Evolutionary conservation across 192 early-diverging fungal genomes (phyloP).

Genomic region (Linnemannia exigua): DNA sequence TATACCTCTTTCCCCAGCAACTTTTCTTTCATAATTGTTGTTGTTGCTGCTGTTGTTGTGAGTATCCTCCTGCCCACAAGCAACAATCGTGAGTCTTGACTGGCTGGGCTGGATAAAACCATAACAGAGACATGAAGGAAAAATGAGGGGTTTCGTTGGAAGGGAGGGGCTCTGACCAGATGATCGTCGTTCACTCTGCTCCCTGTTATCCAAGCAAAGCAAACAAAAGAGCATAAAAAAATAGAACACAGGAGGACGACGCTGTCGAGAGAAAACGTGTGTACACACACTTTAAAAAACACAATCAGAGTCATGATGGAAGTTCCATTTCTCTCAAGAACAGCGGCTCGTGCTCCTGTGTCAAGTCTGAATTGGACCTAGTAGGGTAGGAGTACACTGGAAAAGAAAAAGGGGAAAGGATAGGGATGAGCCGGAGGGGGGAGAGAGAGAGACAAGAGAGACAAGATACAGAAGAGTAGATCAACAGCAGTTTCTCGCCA

Average conservation of each 20-base stretch:
- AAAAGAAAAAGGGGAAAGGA: background rate
- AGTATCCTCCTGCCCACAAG: background rate
- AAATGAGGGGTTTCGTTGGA: background rate
- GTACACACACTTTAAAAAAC: background rate
- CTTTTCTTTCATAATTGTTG: background rate
- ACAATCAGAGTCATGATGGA: background rate
- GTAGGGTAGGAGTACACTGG: background rate
- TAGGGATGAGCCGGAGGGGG: background rate
- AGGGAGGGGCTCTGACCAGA: background rate
- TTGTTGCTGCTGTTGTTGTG: no score
- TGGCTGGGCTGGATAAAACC: background rate
- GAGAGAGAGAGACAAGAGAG: background rate
- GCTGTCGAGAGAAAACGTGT: constrained; percentile 2
- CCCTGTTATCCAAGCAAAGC: background rate
- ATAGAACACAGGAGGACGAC: background rate
- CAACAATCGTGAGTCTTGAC: background rate
- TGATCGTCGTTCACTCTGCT: background rate
- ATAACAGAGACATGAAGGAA: background rate
- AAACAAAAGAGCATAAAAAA: background rate
- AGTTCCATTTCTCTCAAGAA: background rate
- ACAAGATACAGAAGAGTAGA: no score
- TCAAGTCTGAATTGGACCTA: constrained; percentile 22
- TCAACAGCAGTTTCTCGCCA: background rate
- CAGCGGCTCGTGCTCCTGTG: constrained; percentile 2
- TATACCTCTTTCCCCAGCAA: background rate